phyloP scores from a whole-genome alignment of 1,284 basidiomycete species.

The Apiotrichum veenhuisii region DNA sequence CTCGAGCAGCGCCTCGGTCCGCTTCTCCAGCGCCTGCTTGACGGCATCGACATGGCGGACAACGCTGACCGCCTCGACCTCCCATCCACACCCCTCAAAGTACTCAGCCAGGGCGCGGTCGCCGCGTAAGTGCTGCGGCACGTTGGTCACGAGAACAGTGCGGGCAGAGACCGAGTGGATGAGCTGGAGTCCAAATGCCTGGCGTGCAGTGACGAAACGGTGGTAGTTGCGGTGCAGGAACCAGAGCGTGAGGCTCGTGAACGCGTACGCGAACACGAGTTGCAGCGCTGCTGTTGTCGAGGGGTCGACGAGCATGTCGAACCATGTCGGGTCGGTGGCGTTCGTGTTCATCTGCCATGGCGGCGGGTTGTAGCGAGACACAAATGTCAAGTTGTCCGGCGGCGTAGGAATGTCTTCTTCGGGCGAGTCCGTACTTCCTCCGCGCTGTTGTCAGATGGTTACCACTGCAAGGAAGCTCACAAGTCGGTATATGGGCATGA shows the following conservation, averaged over 20 bases:
- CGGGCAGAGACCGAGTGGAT: conserved; percentile 90
- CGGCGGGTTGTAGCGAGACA: not conserved
- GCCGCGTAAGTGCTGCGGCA: conserved; percentile 76
- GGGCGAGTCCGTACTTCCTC: conserved; percentile 61
- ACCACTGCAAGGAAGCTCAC: conserved; percentile 52
- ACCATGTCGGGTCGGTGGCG: conserved; percentile 25
- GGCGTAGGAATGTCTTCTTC: conserved; percentile 51
- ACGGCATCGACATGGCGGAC: conserved; percentile 76
- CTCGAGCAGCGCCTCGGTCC: conserved; percentile 71
- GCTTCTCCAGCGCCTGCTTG: conserved; percentile 65
- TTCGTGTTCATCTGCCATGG: not conserved
- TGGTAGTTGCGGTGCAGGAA: conserved; percentile 86
- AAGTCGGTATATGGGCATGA: conserved; percentile 87
- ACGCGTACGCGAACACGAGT: conserved; percentile 87
- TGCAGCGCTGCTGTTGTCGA: conserved; percentile 81
- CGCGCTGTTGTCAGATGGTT: conserved; percentile 56
- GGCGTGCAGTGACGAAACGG: conserved; percentile 83
- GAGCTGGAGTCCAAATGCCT: conserved; percentile 87
- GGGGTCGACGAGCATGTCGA: conserved; percentile 76
- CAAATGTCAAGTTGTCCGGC: conserved; percentile 45
- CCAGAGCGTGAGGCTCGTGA: conserved; percentile 77
- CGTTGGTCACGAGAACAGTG: conserved; percentile 79
- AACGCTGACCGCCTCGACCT: conserved; percentile 65
- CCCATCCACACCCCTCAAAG: conserved; percentile 68
- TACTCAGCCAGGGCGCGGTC: conserved; percentile 86